Percentiles rank a stretch among this genome's conserved stretches.
Conservation (phyloP, 1,139 yeast species). For the Geotrichum siamense region DNA sequence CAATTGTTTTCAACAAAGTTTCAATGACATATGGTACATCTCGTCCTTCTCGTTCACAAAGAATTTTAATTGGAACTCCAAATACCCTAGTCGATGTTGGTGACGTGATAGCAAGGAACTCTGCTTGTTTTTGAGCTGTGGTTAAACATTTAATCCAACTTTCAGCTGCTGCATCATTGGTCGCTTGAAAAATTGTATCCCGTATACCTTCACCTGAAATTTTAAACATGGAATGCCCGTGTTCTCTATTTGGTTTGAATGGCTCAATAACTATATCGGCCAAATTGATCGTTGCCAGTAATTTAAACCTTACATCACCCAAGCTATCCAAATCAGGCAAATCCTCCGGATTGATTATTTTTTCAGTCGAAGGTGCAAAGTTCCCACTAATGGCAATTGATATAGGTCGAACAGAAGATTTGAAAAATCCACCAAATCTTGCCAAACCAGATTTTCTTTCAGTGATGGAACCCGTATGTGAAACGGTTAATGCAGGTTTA, state of each 20-base stretch:
- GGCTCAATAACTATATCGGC: slow-evolving; percentile 36
- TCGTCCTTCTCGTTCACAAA: slow-evolving; percentile 65
- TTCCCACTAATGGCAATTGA: slow-evolving; percentile 36
- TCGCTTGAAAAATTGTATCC: slow-evolving; percentile 57
- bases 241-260: slow-evolving; percentile 25
- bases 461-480: slow-evolving; percentile 6
- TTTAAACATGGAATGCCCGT: slow-evolving; percentile 44
- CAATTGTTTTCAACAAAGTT: slow-evolving; percentile 64
- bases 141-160: slow-evolving; percentile 60
- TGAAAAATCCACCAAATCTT: slow-evolving; percentile 34
- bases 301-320: slow-evolving; percentile 46
- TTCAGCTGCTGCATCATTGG: slow-evolving; percentile 53
- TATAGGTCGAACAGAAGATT: slow-evolving; percentile 37
- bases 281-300: slow-evolving; percentile 51
- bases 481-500: not conserved
- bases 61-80: slow-evolving; percentile 78
- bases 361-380: slow-evolving; percentile 37
- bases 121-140: slow-evolving; percentile 39
- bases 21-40: slow-evolving; percentile 60
- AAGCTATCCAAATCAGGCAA: slow-evolving; percentile 49
- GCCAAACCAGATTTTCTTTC: slow-evolving; percentile 20
- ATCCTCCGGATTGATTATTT: slow-evolving; percentile 46
- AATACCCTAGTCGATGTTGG: slow-evolving; percentile 47
- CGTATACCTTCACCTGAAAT: slow-evolving; percentile 51
- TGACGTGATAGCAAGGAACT: slow-evolving; percentile 31